Evolutionary conservation across 1,284 basidiomycete species (phyloP), one percentile per base, ranked within the genome.

Genomic region (Taiwanofungus camphoratus): DNA sequence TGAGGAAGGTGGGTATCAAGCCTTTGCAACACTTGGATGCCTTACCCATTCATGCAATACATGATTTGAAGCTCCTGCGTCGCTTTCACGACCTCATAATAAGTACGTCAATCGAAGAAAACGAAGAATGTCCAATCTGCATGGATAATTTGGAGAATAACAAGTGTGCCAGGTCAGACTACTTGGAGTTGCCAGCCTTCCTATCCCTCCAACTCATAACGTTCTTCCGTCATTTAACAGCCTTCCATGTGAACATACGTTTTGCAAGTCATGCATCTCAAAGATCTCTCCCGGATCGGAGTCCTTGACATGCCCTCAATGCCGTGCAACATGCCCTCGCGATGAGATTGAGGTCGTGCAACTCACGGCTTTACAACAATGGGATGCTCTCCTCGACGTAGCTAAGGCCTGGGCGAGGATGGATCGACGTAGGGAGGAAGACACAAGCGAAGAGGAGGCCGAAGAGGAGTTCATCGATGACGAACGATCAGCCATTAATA

Each of bases 41-140:
- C 31, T 33, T 31, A 16, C 26, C 24, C 5, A n/a, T 40, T 34
- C 32, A 48, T 19, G 37, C 29, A 21, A 18, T 42, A 35, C n/a
- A n/a, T n/a, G n/a, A n/a, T 34, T 15, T 30, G 4, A 39, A 77
- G 75, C 61, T 76, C 23, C 55, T 77, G 37, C 64, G 68, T 21
- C 50, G 48, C 12, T 68, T 75, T 49, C 58, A 63, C 19, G 66
- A 69, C 34, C 54, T 69, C 41, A 67, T 76, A 55, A 45, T 60
- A 6, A 59, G 62, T 20, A 65, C 61, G 9, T 66, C 69, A 3
- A 54, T 76, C 20, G 68, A 59, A 4, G 68, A 68, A n/a, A 59
- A 52, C 1, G 72, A 76, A 44, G 60, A 67, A 31, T 76, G 74
- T 43, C 51, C 61, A 11, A 56, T 76, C n/a, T 77, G 75, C 47